These are phyloP conservation scores for Exophiala bonariae DNA, from an alignment of 2,329 filamentous ascomycete species.

Conservation along the genomic window DNA sequence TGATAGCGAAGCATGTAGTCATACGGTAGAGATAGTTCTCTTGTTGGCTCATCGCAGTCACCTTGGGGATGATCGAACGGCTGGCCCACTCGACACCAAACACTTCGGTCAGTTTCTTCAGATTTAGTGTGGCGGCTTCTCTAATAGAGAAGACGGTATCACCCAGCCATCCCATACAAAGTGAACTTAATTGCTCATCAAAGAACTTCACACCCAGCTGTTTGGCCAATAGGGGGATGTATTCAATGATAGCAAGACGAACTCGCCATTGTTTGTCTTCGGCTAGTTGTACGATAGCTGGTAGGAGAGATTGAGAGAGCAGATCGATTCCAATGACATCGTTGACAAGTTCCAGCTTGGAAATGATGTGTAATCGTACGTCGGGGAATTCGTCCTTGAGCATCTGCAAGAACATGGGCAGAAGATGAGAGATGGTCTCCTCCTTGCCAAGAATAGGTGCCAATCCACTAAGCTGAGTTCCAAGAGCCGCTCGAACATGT, in stretches of 20 bases:
- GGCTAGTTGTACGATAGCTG: slow-evolving; percentile 93
- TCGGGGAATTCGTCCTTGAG: slow-evolving; percentile 99
- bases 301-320: slow-evolving; percentile 91
- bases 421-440: slow-evolving; percentile 94
- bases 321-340: slow-evolving; percentile 98
- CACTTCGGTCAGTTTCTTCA: slow-evolving; percentile 98
- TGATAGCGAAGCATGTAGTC: slow-evolving; percentile 99
- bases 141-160: slow-evolving; percentile 98
- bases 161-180: slow-evolving; percentile 98
- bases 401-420: slow-evolving; percentile 99
- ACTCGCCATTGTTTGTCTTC: slow-evolving; percentile 98
- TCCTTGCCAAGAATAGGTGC: slow-evolving; percentile 97
- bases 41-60: slow-evolving; percentile 97
- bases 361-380: slow-evolving; percentile 97
- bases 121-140: slow-evolving; percentile 93
- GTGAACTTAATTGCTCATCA: slow-evolving; percentile 89
- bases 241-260: slow-evolving; percentile 96
- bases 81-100: slow-evolving; percentile 98
- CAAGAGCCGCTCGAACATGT: slow-evolving; percentile 91
- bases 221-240: slow-evolving; percentile 92
- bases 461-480: slow-evolving; percentile 94
- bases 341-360: slow-evolving; percentile 98
- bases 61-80: slow-evolving; percentile 96
- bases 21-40: slow-evolving; percentile 99
- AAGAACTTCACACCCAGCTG: slow-evolving; percentile 98